Base-by-base conservation (phyloP, 805 yeast genomes). In the Teunomyces barrocoloradensis region DNA sequence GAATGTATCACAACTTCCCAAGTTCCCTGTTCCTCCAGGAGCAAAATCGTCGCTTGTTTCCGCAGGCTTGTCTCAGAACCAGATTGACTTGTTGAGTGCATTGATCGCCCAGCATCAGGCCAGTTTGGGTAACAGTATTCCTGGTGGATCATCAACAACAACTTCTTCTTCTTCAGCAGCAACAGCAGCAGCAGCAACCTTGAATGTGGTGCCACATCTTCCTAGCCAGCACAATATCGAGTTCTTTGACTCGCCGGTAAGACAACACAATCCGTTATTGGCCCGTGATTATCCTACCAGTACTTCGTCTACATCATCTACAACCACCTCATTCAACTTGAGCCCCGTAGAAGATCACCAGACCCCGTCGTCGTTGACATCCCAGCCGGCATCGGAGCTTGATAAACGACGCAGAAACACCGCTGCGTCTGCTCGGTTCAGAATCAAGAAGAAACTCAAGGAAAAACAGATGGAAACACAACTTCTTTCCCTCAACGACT, bases 71-170 rank as follows among this genome's bases (percentile, higher is more conserved):
- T 71, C 81, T 2, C 80, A 76, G 47, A 81, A 81, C 32, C 94
- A 87, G 60, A 85, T 87, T 11, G 88, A 84, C 56, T 81, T 89
- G 2, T 68, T 87, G 29, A 82, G 88, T 5, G 88, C 88, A 0
- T 71, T 86, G 44, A 80, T 86, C 28, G 91, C 90, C 0, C 87
- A 83, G 54, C 86, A 86, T 62, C 84, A 81, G 64, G 50, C 54
- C 9, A 49, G 58, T 34, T 42, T 60, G 27, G 53, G 53, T 7
- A 50, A 54, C 37, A 18, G 36, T 21, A 47, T 50, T 12, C 55
- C 55, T 6, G 36, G 36, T 6, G 32, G 28, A 6, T 29, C 29
- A 7, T 11, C 43, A 12, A 4, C 40, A 12, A 30, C 42, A 3
- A 4, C 34, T 5, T 7, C 13, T 1, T n/a, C 34, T 4, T n/a